Conservation (phyloP, 495 filamentous ascomycete species). For the Daldinia concentrica region DNA sequence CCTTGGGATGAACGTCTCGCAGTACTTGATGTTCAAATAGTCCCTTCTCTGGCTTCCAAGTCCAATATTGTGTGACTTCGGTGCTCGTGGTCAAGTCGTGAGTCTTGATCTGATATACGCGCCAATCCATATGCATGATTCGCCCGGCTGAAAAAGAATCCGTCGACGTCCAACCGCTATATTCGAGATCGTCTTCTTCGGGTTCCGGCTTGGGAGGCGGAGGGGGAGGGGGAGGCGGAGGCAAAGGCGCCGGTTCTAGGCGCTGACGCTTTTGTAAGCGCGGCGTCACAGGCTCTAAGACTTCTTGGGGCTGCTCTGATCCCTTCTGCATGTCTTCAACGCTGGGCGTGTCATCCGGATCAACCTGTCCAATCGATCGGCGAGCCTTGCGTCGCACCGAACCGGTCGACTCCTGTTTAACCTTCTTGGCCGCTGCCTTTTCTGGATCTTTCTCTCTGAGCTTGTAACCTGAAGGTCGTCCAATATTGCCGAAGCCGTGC, state of each 20-base stretch:
- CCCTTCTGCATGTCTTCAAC: slow-evolving; percentile 28
- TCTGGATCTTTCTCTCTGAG: slow-evolving; percentile 34
- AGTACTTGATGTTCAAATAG: slow-evolving; percentile 60
- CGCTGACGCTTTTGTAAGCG: slow-evolving; percentile 43
- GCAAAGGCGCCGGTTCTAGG: slow-evolving; percentile 15
- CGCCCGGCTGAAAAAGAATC: slow-evolving; percentile 54
- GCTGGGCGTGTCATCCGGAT: slow-evolving; percentile 34
- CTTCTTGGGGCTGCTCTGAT: slow-evolving; percentile 22
- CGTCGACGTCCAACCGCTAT: slow-evolving; percentile 54
- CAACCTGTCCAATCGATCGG: slow-evolving; percentile 44
- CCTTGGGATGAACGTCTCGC: slow-evolving; percentile 48
- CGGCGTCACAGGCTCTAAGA: slow-evolving; percentile 41
- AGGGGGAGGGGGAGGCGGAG: not conserved
- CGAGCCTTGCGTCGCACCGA: slow-evolving; percentile 36
- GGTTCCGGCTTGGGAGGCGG: slow-evolving; percentile 15
- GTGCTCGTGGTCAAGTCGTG: slow-evolving; percentile 49
- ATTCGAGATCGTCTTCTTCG: slow-evolving; percentile 48
- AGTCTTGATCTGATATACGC: slow-evolving; percentile 58
- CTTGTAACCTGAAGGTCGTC: slow-evolving; percentile 55
- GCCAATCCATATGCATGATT: slow-evolving; percentile 56
- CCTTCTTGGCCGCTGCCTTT: slow-evolving; percentile 36
- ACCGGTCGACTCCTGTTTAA: slow-evolving; percentile 34
- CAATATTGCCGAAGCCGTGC: slow-evolving; percentile 58
- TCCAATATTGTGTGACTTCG: slow-evolving; percentile 61
- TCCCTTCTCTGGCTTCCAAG: slow-evolving; percentile 50